Evolutionary conservation across 108 stramenopile genomes (phyloP).

Genomic region (Pseudonitzschia delicatissima): DNA sequence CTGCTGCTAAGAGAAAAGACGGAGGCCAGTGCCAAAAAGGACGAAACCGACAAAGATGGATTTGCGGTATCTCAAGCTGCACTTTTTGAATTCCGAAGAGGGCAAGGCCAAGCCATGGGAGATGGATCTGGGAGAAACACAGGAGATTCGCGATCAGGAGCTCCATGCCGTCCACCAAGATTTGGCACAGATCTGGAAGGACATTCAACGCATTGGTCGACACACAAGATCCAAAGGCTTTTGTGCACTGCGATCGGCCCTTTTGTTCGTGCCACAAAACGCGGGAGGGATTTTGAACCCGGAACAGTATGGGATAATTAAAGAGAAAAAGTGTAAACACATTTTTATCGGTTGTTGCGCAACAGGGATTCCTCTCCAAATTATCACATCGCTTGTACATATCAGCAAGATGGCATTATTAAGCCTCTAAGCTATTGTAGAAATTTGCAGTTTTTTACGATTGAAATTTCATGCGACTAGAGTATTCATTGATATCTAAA

Average conservation of each 20-base stretch:
- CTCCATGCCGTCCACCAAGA: constrained; percentile 52
- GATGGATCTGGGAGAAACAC: constrained; percentile 57
- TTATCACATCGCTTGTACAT: too few relatives aligned
- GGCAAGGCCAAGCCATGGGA: constrained; percentile 65
- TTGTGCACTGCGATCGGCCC: constrained; percentile 69
- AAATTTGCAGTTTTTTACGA: too few relatives aligned
- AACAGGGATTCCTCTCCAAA: too few relatives aligned
- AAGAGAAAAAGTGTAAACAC: too few relatives aligned
- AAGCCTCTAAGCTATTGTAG: too few relatives aligned
- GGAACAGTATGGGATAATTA: constrained; percentile 70
- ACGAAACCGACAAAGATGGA: constrained; percentile 33
- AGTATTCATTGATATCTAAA: too few relatives aligned
- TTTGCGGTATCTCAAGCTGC: constrained; percentile 59
- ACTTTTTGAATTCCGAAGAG: constrained; percentile 62
- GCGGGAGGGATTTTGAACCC: constrained; percentile 50
- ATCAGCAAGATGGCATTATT: too few relatives aligned
- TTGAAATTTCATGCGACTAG: too few relatives aligned
- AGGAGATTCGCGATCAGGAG: constrained; percentile 49
- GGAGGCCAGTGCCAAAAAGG: constrained; percentile 8
- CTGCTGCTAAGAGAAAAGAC: constrained; percentile 67
- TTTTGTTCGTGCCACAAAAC: constrained; percentile 86
- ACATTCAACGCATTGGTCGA: constrained; percentile 59
- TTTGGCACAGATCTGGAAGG: constrained; percentile 39
- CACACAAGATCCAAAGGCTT: constrained; percentile 63
- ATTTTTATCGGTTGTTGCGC: too few relatives aligned